Percentiles rank a stretch among this genome's conserved stretches.
Evolutionary conservation across 2,329 filamentous ascomycete genomes (phyloP).

Genomic region (Tolypocladium album): DNA sequence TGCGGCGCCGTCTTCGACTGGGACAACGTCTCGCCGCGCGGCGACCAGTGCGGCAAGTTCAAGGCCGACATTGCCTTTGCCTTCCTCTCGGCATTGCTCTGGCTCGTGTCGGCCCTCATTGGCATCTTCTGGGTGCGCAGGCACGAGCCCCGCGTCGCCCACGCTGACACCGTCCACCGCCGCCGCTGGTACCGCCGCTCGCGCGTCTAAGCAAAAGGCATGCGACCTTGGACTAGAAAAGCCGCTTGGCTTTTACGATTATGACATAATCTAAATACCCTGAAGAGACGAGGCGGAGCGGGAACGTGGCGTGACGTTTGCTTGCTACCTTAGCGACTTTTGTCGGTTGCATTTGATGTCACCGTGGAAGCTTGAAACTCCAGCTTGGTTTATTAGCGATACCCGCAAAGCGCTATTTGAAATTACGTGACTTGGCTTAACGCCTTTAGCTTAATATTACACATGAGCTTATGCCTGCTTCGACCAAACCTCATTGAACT

Average conservation of each 20-base stretch:
- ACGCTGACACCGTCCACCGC: slow-evolving; percentile 17
- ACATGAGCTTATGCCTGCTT: not conserved
- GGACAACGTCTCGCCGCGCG: slow-evolving; percentile 37
- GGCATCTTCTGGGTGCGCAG: slow-evolving; percentile 43
- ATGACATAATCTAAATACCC: not conserved
- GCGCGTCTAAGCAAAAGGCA: slow-evolving; percentile 20
- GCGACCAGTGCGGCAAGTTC: slow-evolving; percentile 52
- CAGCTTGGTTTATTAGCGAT: not conserved
- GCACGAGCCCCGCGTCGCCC: slow-evolving; percentile 21
- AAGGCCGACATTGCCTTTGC: slow-evolving; percentile 62
- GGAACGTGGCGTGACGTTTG: not conserved
- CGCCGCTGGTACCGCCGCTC: slow-evolving; percentile 31
- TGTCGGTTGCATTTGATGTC: not conserved
- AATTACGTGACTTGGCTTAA: not conserved
- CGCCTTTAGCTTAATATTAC: not conserved
- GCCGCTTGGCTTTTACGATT: not conserved
- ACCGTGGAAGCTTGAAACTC: not conserved
- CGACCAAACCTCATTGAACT: not conserved
- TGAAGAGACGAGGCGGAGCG: not conserved
- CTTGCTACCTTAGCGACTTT: not conserved
- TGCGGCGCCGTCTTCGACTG: slow-evolving; percentile 52
- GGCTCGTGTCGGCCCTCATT: slow-evolving; percentile 54
- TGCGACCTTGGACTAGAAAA: not conserved
- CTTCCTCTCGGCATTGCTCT: slow-evolving; percentile 61
- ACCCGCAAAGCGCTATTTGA: not conserved